Conservation (phyloP, 2,329 filamentous ascomycete species). For the Hypocreales sp. region DNA sequence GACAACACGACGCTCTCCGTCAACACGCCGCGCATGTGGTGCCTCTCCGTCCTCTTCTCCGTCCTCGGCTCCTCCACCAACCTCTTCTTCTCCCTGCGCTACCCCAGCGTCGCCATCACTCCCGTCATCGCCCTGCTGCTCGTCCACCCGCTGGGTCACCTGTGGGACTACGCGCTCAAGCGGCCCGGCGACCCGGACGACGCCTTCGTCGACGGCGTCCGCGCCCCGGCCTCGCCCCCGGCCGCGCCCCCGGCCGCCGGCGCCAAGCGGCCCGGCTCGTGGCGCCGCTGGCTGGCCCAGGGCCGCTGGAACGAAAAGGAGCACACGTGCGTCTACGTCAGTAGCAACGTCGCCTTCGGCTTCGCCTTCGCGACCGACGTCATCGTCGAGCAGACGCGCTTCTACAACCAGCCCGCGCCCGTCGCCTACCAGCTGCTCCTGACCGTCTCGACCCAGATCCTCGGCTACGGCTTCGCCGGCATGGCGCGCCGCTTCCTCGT, state of each 20-base stretch:
- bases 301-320: conserved; percentile 80
- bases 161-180: conserved; percentile 65
- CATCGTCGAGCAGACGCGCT: conserved; percentile 79
- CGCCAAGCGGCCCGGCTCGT: conserved; percentile 19
- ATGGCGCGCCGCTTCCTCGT: conserved; percentile 70
- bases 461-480: conserved; percentile 77
- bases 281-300: conserved; percentile 63
- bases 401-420: conserved; percentile 68
- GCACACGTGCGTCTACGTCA: conserved; percentile 78
- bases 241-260: conserved; percentile 6
- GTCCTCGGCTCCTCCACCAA: conserved; percentile 72
- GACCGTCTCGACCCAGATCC: conserved; percentile 71
- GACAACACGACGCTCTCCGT: conserved; percentile 69
- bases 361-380: conserved; percentile 84
- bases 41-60: conserved; percentile 63
- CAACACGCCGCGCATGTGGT: conserved; percentile 81
- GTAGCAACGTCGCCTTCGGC: conserved; percentile 78
- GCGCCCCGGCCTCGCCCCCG: conserved; percentile 8
- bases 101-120: conserved; percentile 79
- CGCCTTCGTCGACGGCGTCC: conserved; percentile 33
- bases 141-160: conserved; percentile 65
- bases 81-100: conserved; percentile 78
- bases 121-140: conserved; percentile 77
- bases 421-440: conserved; percentile 69
- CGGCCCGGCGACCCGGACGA: conserved; percentile 35